Evolutionary conservation across 2,329 filamentous ascomycete genomes (phyloP).

Genomic region (Alternaria consortialis): DNA sequence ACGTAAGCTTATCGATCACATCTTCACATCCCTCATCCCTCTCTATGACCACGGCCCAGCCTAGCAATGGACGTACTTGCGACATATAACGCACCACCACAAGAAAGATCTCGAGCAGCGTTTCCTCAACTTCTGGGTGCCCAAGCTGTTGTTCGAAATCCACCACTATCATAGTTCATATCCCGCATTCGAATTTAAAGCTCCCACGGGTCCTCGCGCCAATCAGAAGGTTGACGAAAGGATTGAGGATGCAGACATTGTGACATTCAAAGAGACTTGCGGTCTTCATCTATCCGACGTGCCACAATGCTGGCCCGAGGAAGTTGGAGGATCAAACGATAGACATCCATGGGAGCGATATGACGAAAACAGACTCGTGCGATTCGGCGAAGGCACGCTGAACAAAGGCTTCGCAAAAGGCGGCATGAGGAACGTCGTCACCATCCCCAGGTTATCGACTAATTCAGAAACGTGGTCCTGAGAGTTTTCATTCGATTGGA

Average conservation of each 20-base stretch:
- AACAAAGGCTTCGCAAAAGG: conserved; percentile 6
- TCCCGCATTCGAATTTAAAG: too few relatives aligned
- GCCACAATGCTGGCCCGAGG: too few relatives aligned
- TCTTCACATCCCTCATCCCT: conserved; percentile 11
- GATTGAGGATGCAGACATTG: too few relatives aligned
- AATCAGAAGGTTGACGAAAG: too few relatives aligned
- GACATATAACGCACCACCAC: conserved; percentile 10
- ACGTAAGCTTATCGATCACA: conserved; percentile 12
- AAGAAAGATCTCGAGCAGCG: conserved; percentile 7
- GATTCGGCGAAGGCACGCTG: neutral
- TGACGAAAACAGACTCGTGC: too few relatives aligned
- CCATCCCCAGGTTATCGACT: neutral
- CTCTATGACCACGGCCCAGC: conserved; percentile 10
- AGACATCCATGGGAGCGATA: too few relatives aligned
- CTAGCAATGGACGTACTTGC: conserved; percentile 16
- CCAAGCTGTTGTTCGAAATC: neutral
- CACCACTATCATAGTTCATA: too few relatives aligned
- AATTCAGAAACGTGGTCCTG: neutral
- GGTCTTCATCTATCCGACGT: too few relatives aligned
- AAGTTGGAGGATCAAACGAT: too few relatives aligned
- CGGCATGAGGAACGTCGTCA: conserved; percentile 9
- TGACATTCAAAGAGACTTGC: too few relatives aligned
- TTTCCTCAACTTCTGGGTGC: conserved; percentile 11
- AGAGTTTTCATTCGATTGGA: conserved; percentile 13
- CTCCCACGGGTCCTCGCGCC: too few relatives aligned